Evolutionary conservation across 805 yeast genomes (phyloP).

Genomic region (Metschnikowia arizonensis): DNA sequence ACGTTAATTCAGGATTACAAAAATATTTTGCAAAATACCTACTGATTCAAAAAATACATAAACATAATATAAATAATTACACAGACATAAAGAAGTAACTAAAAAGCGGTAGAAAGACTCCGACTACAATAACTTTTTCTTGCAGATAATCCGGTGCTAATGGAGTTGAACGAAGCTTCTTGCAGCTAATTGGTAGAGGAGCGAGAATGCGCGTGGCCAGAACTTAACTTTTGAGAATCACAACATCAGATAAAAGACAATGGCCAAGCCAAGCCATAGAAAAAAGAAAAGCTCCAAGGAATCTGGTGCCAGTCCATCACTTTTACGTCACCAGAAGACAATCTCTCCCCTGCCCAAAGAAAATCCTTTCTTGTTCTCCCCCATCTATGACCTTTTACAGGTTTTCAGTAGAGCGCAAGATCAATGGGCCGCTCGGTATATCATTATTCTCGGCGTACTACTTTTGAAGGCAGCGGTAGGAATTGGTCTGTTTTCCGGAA

Average conservation of each 20-base stretch:
- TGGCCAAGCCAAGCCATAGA: slow-evolving; percentile 10
- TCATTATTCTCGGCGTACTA: slow-evolving; percentile 66
- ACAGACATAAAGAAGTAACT: too few relatives aligned
- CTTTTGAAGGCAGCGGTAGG: slow-evolving; percentile 83
- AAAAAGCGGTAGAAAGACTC: too few relatives aligned
- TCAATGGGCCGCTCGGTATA: slow-evolving; percentile 87
- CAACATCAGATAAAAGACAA: not conserved
- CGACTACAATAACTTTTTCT: too few relatives aligned
- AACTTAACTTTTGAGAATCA: not conserved
- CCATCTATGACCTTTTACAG: slow-evolving; percentile 70
- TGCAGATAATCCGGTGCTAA: not conserved
- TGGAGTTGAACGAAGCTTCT: not conserved
- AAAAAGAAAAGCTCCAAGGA: slow-evolving; percentile 6
- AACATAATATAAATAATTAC: too few relatives aligned
- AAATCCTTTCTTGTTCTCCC: slow-evolving; percentile 26
- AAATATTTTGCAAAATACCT: too few relatives aligned
- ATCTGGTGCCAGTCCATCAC: not conserved
- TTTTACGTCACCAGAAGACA: not conserved
- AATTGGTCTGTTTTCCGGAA: slow-evolving; percentile 83
- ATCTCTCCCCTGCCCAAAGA: not conserved
- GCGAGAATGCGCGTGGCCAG: not conserved
- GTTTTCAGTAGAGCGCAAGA: slow-evolving; percentile 77
- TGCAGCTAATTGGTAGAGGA: not conserved
- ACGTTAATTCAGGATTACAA: too few relatives aligned
- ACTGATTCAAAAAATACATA: too few relatives aligned